These are phyloP conservation scores for Phaeoacremonium minimum DNA, from an alignment of 2,329 filamentous ascomycete genomes.

Conservation along the genomic window DNA sequence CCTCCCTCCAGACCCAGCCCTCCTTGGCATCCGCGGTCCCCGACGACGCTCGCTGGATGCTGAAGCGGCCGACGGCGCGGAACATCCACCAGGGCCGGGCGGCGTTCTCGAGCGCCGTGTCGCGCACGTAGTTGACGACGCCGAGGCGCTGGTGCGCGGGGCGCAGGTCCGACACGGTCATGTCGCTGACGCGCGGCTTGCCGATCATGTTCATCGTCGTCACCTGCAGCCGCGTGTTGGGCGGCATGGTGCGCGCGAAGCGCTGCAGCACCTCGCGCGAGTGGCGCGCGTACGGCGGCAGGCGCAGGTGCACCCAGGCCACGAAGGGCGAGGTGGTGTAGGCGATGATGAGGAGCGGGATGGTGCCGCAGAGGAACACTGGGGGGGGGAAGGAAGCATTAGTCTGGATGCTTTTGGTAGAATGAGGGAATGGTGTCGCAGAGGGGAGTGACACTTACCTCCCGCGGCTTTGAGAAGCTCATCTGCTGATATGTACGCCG, in stretches of 20 bases:
- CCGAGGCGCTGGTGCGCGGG: conserved; percentile 24
- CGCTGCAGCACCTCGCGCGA: conserved; percentile 52
- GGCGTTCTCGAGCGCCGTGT: conserved; percentile 19
- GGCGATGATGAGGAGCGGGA: conserved; percentile 61
- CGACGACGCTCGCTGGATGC: conserved; percentile 18
- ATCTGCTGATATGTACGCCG: conserved; percentile 45
- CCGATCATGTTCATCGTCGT: conserved; percentile 53
- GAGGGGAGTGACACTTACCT: conserved; percentile 23
- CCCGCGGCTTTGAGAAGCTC: conserved; percentile 28
- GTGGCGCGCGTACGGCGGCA: conserved; percentile 61
- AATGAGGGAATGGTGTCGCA: background rate
- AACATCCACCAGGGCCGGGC: conserved; percentile 29
- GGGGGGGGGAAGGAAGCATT: conserved; percentile 3
- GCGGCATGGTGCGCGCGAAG: conserved; percentile 43
- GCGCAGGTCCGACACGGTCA: conserved; percentile 26
- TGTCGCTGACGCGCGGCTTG: conserved; percentile 39
- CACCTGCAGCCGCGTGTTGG: conserved; percentile 40
- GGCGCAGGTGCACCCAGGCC: conserved; percentile 63
- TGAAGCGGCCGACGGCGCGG: conserved; percentile 29
- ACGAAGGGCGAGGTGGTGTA: conserved; percentile 69
- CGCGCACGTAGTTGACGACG: conserved; percentile 31
- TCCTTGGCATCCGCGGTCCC: conserved; percentile 16
- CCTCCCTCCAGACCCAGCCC: conserved; percentile 30
- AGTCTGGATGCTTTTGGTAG: background rate
- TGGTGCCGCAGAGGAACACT: conserved; percentile 56